Percentiles rank a stretch among this genome's conserved stretches.
Conservation (phyloP, 1,139 yeast species). For the Debaryomyces subglobosus region DNA sequence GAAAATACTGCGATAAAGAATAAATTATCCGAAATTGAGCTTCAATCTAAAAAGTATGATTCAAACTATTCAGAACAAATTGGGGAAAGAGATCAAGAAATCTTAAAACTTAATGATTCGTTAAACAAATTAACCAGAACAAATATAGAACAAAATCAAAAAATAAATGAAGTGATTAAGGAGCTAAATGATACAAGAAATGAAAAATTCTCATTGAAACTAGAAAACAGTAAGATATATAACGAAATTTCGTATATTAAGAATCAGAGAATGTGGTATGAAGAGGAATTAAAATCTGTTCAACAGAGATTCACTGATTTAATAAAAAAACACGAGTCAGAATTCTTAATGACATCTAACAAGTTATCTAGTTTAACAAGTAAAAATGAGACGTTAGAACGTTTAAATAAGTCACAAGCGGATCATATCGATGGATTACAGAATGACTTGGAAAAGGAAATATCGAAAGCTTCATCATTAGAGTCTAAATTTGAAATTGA, state of each 20-base stretch:
- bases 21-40: conserved; percentile 23
- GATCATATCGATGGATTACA: conserved; percentile 20
- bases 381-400: conserved; percentile 27
- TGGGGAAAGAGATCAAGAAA: conserved; percentile 36
- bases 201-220: conserved; percentile 43
- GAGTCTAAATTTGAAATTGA: conserved; percentile 31
- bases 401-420: conserved; percentile 22
- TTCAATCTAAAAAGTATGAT: conserved; percentile 13
- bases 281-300: conserved; percentile 43
- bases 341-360: conserved; percentile 33
- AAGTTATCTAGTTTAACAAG: conserved; percentile 32
- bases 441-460: conserved; percentile 47
- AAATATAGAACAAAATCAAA: conserved; percentile 50
- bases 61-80: conserved; percentile 14
- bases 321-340: conserved; percentile 44
- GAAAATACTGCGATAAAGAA: conserved; percentile 28
- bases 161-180: conserved; percentile 38
- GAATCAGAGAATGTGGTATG: conserved; percentile 52
- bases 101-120: conserved; percentile 53
- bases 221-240: conserved; percentile 43
- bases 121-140: conserved; percentile 51
- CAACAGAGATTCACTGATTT: conserved; percentile 44
- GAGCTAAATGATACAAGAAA: conserved; percentile 40
- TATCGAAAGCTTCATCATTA: conserved; percentile 37
- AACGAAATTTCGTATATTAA: conserved; percentile 39